These are phyloP conservation scores for Coemansia furcata DNA, from an alignment of 192 early-diverging fungal species.

Conservation along the genomic window DNA sequence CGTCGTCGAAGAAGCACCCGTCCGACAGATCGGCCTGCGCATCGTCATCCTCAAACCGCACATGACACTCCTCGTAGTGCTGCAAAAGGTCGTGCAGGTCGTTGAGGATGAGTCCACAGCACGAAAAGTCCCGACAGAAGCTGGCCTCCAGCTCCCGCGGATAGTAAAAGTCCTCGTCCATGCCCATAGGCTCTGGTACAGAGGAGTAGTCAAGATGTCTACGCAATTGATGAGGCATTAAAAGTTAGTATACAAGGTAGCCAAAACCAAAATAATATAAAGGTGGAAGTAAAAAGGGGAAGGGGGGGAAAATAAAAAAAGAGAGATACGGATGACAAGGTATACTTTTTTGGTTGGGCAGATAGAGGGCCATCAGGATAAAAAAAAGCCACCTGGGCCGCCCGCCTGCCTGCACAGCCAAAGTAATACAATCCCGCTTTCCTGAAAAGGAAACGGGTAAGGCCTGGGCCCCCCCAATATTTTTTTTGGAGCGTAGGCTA, in stretches of 20 bases:
- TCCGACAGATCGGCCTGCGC: conserved; percentile 49
- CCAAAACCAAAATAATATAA: not conserved
- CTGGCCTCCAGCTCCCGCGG: conserved; percentile 78
- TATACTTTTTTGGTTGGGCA: not conserved
- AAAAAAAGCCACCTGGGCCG: not conserved
- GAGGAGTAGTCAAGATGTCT: conserved; percentile 11
- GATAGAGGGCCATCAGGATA: not conserved
- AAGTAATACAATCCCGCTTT: conserved; percentile 13
- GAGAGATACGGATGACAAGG: conserved; percentile 2
- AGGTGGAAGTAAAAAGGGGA: conserved; percentile 1
- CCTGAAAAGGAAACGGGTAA: conserved; percentile 6
- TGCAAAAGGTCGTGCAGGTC: conserved; percentile 94
- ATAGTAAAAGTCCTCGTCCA: conserved; percentile 55
- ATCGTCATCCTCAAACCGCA: conserved; percentile 84
- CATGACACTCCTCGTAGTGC: conserved; percentile 96
- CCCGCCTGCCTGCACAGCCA: conserved; percentile 13
- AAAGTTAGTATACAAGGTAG: conserved; percentile 7
- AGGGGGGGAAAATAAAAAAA: not conserved
- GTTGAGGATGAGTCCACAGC: conserved; percentile 85
- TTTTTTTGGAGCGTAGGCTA: conserved; percentile 7
- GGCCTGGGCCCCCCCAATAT: conserved; percentile 12
- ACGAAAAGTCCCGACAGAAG: conserved; percentile 94
- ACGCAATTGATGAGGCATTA: conserved; percentile 3
- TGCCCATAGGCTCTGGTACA: conserved; percentile 14
- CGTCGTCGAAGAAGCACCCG: conserved; percentile 50